phyloP scores from a whole-genome alignment of 371 early-diverging fungal genomes.

The Batkoa obscura region DNA sequence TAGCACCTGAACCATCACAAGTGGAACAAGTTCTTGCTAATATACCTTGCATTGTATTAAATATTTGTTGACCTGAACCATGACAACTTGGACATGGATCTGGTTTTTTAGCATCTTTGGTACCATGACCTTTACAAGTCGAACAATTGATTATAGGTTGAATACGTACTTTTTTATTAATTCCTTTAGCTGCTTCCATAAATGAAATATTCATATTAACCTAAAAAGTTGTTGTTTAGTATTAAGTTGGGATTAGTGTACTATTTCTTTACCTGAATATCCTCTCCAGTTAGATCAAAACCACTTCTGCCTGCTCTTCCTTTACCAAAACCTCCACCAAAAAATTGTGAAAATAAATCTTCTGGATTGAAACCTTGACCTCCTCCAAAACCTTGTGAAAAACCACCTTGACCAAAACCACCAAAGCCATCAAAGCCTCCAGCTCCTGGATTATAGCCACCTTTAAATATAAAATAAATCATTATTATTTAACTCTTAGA shows the following conservation, averaged over 20 bases:
- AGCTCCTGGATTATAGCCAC: constrained; percentile 29
- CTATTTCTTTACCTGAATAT: constrained; percentile 13
- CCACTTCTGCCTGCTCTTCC: constrained; percentile 19
- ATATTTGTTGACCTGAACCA: constrained; percentile 69
- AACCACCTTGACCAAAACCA: too few relatives aligned
- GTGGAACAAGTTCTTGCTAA: constrained; percentile 42
- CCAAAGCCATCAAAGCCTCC: too few relatives aligned
- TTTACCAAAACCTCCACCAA: constrained; percentile 40
- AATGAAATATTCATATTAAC: constrained; percentile 40
- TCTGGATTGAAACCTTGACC: constrained; percentile 31
- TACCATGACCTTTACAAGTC: constrained; percentile 61
- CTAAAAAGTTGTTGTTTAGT: constrained; percentile 10
- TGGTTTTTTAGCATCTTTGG: constrained; percentile 47
- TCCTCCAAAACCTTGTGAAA: constrained; percentile 21
- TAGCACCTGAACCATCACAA: constrained; percentile 65
- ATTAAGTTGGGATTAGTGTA: neutral
- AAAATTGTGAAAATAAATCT: constrained; percentile 48
- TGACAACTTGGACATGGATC: constrained; percentile 51
- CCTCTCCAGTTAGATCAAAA: constrained; percentile 17
- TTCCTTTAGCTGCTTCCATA: constrained; percentile 77
- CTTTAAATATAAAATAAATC: constrained; percentile 10
- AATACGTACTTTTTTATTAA: constrained; percentile 34
- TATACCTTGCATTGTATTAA: constrained; percentile 21
- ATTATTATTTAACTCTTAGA: neutral
- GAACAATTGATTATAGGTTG: constrained; percentile 42